Conservation (phyloP, 1,284 basidiomycete genomes). For the Fomitopsis palustris region DNA sequence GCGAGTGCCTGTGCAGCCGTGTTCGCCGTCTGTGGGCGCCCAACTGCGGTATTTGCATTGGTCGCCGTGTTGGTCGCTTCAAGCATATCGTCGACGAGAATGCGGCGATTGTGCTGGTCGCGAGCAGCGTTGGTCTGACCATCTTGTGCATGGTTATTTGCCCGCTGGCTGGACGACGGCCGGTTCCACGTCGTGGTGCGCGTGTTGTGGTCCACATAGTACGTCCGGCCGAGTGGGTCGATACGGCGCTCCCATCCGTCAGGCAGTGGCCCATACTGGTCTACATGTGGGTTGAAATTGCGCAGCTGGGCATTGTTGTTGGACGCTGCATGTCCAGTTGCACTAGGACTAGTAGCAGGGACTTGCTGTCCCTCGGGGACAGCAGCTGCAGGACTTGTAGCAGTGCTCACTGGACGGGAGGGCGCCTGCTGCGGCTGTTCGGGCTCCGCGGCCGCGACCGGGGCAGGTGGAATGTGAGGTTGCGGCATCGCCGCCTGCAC, state of each 20-base stretch:
- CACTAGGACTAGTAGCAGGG: slow-evolving; percentile 33
- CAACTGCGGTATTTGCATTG: slow-evolving; percentile 25
- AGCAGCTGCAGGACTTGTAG: slow-evolving; percentile 15
- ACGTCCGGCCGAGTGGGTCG: slow-evolving; percentile 85
- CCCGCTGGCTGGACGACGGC: slow-evolving; percentile 42
- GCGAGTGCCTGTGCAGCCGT: slow-evolving; percentile 32
- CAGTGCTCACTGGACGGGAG: slow-evolving; percentile 28
- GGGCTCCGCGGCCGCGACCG: slow-evolving; percentile 21
- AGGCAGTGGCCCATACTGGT: slow-evolving; percentile 79
- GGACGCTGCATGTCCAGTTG: slow-evolving; percentile 32
- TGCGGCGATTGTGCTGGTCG: slow-evolving; percentile 51
- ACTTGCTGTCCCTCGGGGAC: slow-evolving; percentile 4
- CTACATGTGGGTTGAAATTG: slow-evolving; percentile 64
- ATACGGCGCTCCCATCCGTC: slow-evolving; percentile 91
- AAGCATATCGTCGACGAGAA: slow-evolving; percentile 60
- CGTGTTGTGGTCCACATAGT: slow-evolving; percentile 92
- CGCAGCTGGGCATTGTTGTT: slow-evolving; percentile 37
- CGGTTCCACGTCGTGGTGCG: slow-evolving; percentile 95
- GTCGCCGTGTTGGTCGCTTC: slow-evolving; percentile 35
- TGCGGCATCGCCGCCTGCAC: slow-evolving; percentile 33
- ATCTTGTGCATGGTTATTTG: slow-evolving; percentile 42
- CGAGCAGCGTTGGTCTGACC: slow-evolving; percentile 52
- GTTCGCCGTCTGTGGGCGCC: slow-evolving; percentile 26
- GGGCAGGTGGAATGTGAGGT: slow-evolving; percentile 30
- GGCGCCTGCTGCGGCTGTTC: slow-evolving; percentile 17